phyloP scores from a whole-genome alignment of 1,284 basidiomycete species.

The Puccinia sorghi region DNA sequence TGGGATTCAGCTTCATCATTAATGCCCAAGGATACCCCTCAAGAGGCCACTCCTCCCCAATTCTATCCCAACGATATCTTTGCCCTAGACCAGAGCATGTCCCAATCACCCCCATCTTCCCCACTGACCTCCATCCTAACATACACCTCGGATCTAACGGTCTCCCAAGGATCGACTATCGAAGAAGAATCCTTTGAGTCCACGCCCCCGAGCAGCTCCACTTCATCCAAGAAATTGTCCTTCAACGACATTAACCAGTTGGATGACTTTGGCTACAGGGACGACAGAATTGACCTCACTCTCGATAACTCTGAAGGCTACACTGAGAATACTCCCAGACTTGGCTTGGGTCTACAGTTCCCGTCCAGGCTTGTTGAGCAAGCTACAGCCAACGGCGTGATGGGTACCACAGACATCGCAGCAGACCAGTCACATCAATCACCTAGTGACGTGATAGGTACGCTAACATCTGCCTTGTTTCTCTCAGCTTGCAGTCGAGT shows the following conservation, averaged over 20 bases:
- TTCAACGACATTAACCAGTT: background rate
- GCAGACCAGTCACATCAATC: no score
- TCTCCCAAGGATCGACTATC: background rate
- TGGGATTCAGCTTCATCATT: background rate
- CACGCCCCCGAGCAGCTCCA: background rate
- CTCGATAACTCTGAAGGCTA: background rate
- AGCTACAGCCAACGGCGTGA: background rate
- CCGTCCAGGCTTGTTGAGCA: background rate
- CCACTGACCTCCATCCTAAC: background rate
- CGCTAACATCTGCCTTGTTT: background rate
- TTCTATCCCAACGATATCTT: background rate
- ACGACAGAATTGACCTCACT: background rate
- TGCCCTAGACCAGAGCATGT: background rate
- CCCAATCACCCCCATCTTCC: background rate
- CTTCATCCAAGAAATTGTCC: background rate
- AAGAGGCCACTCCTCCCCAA: background rate
- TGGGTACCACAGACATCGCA: background rate
- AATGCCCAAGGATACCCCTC: background rate
- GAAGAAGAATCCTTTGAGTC: background rate
- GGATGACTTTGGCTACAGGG: background rate
- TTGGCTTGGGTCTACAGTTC: background rate
- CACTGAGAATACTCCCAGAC: background rate
- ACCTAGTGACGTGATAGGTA: background rate
- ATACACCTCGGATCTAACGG: background rate
- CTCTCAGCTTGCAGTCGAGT: background rate